These are phyloP conservation scores for Phytophthora chlamydospora DNA, from an alignment of 352 stramenopile genomes.

Conservation along the genomic window DNA sequence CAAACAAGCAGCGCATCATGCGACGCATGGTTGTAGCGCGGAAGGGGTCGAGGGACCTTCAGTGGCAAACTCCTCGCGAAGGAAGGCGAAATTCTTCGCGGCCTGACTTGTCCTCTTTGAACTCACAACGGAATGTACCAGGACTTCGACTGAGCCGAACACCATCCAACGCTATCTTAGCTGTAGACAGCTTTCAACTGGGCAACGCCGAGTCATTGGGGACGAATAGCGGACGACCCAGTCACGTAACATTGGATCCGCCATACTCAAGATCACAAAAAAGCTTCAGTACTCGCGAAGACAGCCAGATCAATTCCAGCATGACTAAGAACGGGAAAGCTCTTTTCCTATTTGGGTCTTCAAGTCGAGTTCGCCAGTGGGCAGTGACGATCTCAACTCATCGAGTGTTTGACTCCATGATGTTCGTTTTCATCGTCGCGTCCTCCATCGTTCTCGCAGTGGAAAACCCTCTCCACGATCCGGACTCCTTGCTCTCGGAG, in stretches of 20 bases:
- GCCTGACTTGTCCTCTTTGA: not conserved
- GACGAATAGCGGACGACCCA: too few species aligned
- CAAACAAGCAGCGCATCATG: slow-evolving; percentile 14
- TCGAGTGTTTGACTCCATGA: slow-evolving; percentile 67
- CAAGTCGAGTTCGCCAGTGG: slow-evolving; percentile 36
- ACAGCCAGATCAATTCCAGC: not conserved
- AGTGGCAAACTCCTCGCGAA: not conserved
- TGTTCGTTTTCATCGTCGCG: slow-evolving; percentile 74
- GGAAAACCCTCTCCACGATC: slow-evolving; percentile 79
- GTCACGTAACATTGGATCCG: too few species aligned
- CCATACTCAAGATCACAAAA: too few species aligned
- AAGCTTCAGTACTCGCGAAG: too few species aligned
- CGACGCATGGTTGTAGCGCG: slow-evolving; percentile 1
- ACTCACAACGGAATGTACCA: not conserved
- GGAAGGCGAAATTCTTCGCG: not conserved
- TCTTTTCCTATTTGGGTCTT: slow-evolving; percentile 42
- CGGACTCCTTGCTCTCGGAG: slow-evolving; percentile 33
- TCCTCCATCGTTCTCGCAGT: slow-evolving; percentile 81
- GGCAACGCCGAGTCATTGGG: too few species aligned
- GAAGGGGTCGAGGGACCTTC: not conserved
- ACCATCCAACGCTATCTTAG: too few species aligned
- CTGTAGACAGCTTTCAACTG: too few species aligned
- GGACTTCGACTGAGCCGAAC: not conserved
- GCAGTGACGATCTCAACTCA: slow-evolving; percentile 55
- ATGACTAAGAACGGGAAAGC: too few species aligned